Percentiles rank a stretch among this genome's conserved stretches.
Evolutionary conservation across 306 rosid species (phyloP).

Genomic region (Carpinus viminea): DNA sequence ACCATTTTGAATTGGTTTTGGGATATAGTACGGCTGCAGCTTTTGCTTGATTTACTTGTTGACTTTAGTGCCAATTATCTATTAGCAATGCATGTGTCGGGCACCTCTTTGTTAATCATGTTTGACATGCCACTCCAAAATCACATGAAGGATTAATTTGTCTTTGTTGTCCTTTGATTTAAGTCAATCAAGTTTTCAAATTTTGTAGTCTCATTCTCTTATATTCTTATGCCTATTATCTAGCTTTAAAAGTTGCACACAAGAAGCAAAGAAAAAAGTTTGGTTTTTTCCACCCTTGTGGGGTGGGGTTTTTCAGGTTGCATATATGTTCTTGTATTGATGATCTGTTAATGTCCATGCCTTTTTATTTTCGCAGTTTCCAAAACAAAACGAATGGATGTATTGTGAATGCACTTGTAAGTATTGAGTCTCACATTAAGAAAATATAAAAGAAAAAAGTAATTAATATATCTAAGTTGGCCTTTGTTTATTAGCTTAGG

Average conservation of each 20-base stretch:
- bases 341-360: conserved; percentile 12
- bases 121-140: neutral
- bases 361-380: neutral
- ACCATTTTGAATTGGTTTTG: neutral
- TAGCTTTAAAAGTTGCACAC: neutral
- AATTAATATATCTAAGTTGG: too few relatives aligned
- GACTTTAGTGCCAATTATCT: neutral
- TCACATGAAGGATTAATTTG: too few relatives aligned
- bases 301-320: neutral
- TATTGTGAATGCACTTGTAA: too few relatives aligned
- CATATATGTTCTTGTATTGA: neutral
- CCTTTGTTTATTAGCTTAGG: too few relatives aligned
- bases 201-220: neutral
- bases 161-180: too few relatives aligned
- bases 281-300: too few relatives aligned
- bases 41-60: neutral
- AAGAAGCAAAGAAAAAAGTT: neutral
- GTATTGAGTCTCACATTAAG: too few relatives aligned
- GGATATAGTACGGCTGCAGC: neutral
- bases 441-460: too few relatives aligned
- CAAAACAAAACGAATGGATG: conserved; percentile 30
- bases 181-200: neutral
- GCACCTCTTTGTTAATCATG: neutral
- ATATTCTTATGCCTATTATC: neutral
- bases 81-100: neutral